phyloP scores from a whole-genome alignment of 306 rosid species.

The Chamaecrista fasciculata region DNA sequence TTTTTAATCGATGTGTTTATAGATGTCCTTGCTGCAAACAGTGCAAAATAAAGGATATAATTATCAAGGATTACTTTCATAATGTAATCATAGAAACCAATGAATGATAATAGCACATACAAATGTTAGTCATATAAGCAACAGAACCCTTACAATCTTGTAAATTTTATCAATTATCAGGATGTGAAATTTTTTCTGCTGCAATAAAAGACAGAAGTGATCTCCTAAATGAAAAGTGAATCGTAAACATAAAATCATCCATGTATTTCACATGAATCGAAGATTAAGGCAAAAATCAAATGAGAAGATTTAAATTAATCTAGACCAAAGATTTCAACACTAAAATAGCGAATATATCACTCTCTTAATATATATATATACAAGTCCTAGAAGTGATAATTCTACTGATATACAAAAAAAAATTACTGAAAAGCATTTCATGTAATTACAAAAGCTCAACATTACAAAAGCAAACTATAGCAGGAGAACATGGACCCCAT shows the following conservation, averaged over 20 bases:
- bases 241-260: too few relatives aligned
- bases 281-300: too few relatives aligned
- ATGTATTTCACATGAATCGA: too few relatives aligned
- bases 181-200: background rate
- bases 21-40: constrained; percentile 41
- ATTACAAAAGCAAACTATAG: constrained; percentile 11
- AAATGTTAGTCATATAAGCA: background rate
- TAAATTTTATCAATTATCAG: background rate
- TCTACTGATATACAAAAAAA: too few relatives aligned
- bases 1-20: constrained; percentile 31
- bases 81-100: background rate
- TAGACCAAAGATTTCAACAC: too few relatives aligned
- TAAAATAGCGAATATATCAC: too few relatives aligned
- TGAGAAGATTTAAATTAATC: too few relatives aligned
- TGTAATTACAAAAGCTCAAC: too few relatives aligned
- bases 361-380: too few relatives aligned
- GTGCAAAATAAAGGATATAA: background rate
- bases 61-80: constrained; percentile 10
- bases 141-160: background rate
- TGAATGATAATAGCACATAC: background rate
- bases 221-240: too few relatives aligned
- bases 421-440: too few relatives aligned
- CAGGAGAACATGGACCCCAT: background rate
- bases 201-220: background rate
- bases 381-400: background rate